Evolutionary conservation across 805 yeast genomes (phyloP).

Genomic region (Starmerella floris): DNA sequence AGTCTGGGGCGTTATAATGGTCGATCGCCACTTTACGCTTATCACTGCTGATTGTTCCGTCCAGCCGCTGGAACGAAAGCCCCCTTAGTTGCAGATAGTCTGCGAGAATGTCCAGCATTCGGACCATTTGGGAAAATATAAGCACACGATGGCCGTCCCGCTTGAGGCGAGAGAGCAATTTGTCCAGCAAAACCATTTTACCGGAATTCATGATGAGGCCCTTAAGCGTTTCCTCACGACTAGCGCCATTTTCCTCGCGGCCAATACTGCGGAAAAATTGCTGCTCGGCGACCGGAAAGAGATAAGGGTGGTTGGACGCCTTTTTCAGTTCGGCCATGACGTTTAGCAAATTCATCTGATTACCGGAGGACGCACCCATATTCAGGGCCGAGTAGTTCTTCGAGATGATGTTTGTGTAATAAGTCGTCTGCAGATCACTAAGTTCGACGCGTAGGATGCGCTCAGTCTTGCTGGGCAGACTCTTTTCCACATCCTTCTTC

Average conservation of each 20-base stretch:
- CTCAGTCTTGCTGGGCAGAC: conserved; percentile 90
- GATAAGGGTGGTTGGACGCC: conserved; percentile 93
- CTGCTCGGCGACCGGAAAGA: conserved; percentile 86
- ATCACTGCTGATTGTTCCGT: conserved; percentile 91
- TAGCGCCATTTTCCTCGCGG: conserved; percentile 40
- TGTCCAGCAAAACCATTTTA: conserved; percentile 91
- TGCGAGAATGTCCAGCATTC: conserved; percentile 88
- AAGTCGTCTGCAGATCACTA: conserved; percentile 88
- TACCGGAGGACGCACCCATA: conserved; percentile 59
- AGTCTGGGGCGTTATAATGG: conserved; percentile 87
- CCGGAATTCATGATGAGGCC: conserved; percentile 97
- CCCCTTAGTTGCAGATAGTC: conserved; percentile 85
- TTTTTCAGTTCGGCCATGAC: conserved; percentile 92
- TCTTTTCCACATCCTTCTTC: conserved; percentile 94
- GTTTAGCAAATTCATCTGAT: conserved; percentile 76
- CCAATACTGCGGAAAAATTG: conserved; percentile 42
- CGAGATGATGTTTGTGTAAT: conserved; percentile 85
- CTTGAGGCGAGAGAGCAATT: conserved; percentile 64
- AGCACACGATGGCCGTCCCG: conserved; percentile 94
- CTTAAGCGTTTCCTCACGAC: conserved; percentile 68
- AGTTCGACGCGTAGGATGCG: conserved; percentile 88
- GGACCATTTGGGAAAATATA: conserved; percentile 93
- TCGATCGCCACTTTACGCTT: conserved; percentile 91
- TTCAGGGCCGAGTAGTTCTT: conserved; percentile 84
- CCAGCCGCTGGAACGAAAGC: conserved; percentile 76